phyloP scores from a whole-genome alignment of 345 rosid genomes.

The Eucalyptus brandiana region DNA sequence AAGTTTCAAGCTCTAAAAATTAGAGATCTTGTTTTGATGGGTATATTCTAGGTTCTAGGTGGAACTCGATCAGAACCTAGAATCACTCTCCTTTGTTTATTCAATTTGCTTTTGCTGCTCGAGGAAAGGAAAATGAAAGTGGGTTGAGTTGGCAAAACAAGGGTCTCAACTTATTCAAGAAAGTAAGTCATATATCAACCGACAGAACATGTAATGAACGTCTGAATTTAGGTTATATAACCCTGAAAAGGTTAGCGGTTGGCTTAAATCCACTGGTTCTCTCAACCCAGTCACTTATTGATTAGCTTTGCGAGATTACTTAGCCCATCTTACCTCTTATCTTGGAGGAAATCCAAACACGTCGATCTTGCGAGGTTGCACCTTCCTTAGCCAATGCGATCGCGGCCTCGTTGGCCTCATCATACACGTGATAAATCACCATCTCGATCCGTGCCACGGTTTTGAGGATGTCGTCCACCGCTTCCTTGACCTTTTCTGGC shows the following conservation, averaged over 20 bases:
- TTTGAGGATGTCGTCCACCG: not conserved
- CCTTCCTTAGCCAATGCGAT: not conserved
- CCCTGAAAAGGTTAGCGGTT: not conserved
- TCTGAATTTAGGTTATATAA: not conserved
- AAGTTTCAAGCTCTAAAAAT: fast-evolving
- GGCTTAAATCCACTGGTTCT: not conserved
- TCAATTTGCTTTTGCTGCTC: not conserved
- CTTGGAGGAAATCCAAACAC: not conserved
- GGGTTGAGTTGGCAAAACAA: not conserved
- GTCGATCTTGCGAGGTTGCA: not conserved
- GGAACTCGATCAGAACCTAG: too few relatives aligned
- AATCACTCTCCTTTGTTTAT: not conserved
- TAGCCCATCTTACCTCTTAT: not conserved
- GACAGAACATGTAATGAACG: not conserved
- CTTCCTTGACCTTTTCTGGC: not conserved
- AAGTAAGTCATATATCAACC: not conserved
- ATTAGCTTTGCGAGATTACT: not conserved
- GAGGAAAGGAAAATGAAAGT: not conserved
- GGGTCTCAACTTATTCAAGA: not conserved
- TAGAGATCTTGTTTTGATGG: too few relatives aligned
- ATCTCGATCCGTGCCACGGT: not conserved
- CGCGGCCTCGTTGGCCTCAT: not conserved
- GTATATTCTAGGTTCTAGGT: too few relatives aligned
- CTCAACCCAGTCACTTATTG: not conserved
- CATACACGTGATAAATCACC: not conserved